A percentile compares a stretch with the other conserved stretches of the same genome.
Conservation (phyloP, 192 early-diverging fungal species). For the Backusella westeae region DNA sequence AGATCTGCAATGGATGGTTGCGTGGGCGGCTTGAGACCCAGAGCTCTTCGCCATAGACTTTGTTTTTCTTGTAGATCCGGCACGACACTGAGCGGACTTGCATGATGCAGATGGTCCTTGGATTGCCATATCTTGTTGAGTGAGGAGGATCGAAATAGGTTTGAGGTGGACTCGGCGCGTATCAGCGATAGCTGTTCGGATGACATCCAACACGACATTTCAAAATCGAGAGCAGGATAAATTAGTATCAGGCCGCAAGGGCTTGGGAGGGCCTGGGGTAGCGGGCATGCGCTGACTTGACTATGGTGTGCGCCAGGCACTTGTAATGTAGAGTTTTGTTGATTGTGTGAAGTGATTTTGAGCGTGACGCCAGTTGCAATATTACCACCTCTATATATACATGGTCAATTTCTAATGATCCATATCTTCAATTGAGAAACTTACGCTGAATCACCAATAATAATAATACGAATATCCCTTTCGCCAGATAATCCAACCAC, state of each 20-base stretch:
- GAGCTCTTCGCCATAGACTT: constrained; percentile 36
- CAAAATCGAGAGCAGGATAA: constrained; percentile 91
- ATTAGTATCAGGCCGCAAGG: constrained; percentile 81
- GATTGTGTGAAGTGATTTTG: constrained; percentile 64
- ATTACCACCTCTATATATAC: constrained; percentile 79
- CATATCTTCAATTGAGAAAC: constrained; percentile 23
- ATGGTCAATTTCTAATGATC: constrained; percentile 1
- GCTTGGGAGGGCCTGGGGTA: constrained; percentile 44
- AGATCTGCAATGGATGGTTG: constrained; percentile 4
- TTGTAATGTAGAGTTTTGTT: not conserved
- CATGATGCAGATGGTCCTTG: constrained; percentile 67
- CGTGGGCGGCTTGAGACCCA: constrained; percentile 15
- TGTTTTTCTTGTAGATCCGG: constrained; percentile 39
- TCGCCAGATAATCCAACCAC: constrained; percentile 71
- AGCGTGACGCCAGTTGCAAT: constrained; percentile 73
- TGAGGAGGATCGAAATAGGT: constrained; percentile 21
- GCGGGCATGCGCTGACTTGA: not conserved
- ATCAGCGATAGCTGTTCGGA: constrained; percentile 56
- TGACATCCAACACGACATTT: constrained; percentile 92
- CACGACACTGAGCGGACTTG: constrained; percentile 61
- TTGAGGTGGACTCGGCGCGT: constrained; percentile 53
- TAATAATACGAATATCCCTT: constrained; percentile 65
- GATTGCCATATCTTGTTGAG: constrained; percentile 32
- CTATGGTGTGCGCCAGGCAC: not conserved
- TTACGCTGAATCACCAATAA: constrained; percentile 94